Evolutionary conservation across 1,284 basidiomycete species (phyloP).

Genomic region (Abortiporus biennis): DNA sequence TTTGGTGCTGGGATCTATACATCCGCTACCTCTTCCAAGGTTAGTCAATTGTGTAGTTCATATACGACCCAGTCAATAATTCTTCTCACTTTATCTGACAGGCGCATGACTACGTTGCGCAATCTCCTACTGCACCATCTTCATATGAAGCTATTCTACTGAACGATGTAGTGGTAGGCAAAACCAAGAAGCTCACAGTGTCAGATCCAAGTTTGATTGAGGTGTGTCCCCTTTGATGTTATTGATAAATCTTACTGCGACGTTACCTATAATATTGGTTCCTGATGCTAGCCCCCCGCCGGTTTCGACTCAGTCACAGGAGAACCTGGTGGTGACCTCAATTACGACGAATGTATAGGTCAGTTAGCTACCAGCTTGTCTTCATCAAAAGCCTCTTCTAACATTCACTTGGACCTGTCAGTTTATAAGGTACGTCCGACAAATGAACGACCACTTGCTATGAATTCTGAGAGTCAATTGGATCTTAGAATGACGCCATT

Average conservation of each 20-base stretch:
- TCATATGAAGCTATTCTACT: conserved; percentile 1
- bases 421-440: conserved; percentile 11
- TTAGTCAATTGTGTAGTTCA: conserved; percentile 2
- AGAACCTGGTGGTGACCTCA: conserved; percentile 20
- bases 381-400: too few species aligned
- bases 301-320: conserved; percentile 22
- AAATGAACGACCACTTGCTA: not conserved
- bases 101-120: conserved; percentile 1
- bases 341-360: conserved; percentile 25
- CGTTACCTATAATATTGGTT: not conserved
- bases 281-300: conserved; percentile 13
- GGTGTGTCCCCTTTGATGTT: conserved; percentile 10
- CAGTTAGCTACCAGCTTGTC: not conserved
- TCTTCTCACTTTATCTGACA: too few species aligned
- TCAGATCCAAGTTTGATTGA: conserved; percentile 12
- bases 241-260: not conserved
- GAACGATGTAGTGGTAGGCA: conserved; percentile 7
- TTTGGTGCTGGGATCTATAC: conserved; percentile 19
- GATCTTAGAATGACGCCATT: conserved; percentile 21
- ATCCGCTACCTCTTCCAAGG: conserved; percentile 18
- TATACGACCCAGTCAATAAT: too few species aligned
- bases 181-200: conserved; percentile 11
- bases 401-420: not conserved
- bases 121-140: not conserved
- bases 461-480: not conserved